Conservation (phyloP, 176 grass and related monocot species). For the Carex littledalei region DNA sequence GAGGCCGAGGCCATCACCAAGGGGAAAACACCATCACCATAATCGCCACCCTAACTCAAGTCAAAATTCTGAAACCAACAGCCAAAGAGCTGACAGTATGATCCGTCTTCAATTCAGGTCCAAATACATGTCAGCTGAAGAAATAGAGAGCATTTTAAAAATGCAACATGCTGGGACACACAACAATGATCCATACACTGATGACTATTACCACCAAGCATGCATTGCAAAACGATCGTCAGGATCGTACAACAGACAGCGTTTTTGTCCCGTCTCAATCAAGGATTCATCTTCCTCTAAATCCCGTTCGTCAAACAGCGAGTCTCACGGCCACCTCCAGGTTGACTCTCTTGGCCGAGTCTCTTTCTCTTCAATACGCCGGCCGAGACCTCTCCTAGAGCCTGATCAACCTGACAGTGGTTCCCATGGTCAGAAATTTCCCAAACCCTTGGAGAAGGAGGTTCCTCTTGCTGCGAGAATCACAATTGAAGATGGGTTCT, state of each 20-base stretch:
- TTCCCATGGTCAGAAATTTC: conserved; percentile 60
- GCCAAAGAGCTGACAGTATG: conserved; percentile 52
- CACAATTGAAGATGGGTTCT: conserved; percentile 81
- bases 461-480: conserved; percentile 78
- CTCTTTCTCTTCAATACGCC: conserved; percentile 83
- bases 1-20: conserved; percentile 55
- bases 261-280: conserved; percentile 60
- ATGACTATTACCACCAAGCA: conserved; percentile 99
- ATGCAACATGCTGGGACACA: conserved; percentile 90
- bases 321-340: conserved; percentile 80
- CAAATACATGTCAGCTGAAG: conserved; percentile 97
- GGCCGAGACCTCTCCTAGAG: conserved; percentile 80
- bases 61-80: conserved; percentile 46
- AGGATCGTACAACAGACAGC: conserved; percentile 51
- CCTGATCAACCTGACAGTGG: conserved; percentile 53
- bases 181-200: conserved; percentile 84
- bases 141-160: conserved; percentile 92
- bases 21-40: conserved; percentile 62
- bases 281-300: conserved; percentile 68
- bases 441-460: conserved; percentile 83
- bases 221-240: conserved; percentile 74
- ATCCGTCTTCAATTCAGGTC: conserved; percentile 60
- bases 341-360: conserved; percentile 72
- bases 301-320: conserved; percentile 52
- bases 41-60: conserved; percentile 38